A percentile compares a stretch with the other conserved stretches of the same genome.
phyloP scores from a whole-genome alignment of 2,329 filamentous ascomycete genomes.

The Aureobasidium lini region DNA sequence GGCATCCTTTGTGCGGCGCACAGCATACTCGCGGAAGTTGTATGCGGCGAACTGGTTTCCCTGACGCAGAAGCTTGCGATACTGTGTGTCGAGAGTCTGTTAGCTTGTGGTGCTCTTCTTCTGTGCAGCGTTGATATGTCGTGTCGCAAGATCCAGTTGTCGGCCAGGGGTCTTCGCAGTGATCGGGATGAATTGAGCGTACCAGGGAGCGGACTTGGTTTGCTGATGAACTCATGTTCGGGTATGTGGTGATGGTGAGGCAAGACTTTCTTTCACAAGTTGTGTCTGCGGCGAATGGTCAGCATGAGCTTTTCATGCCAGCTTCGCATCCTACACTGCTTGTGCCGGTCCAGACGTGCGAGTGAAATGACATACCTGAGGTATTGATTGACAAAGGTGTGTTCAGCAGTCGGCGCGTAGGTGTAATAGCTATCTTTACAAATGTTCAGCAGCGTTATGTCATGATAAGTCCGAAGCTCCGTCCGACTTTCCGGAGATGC shows the following conservation, averaged over 20 bases:
- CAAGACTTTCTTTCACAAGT: not conserved
- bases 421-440: not conserved
- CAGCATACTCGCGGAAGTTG: slow-evolving; percentile 97
- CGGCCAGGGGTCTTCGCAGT: not conserved
- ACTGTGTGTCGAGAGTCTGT: slow-evolving; percentile 46
- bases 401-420: not conserved
- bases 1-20: slow-evolving; percentile 79
- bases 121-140: not conserved
- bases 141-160: not conserved
- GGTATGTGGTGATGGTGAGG: not conserved
- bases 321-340: not conserved
- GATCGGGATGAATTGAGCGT: not conserved
- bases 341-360: not conserved
- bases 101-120: not conserved
- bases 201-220: slow-evolving; percentile 19
- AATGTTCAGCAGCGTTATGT: slow-evolving; percentile 7
- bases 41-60: slow-evolving; percentile 83
- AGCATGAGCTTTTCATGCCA: not conserved
- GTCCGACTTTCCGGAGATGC: not conserved
- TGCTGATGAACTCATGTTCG: slow-evolving; percentile 14
- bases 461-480: not conserved
- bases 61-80: slow-evolving; percentile 83
- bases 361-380: not conserved
- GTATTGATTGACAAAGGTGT: not conserved
- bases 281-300: not conserved